Conservation (phyloP, 805 yeast species). For the Starmerella bombicola region DNA sequence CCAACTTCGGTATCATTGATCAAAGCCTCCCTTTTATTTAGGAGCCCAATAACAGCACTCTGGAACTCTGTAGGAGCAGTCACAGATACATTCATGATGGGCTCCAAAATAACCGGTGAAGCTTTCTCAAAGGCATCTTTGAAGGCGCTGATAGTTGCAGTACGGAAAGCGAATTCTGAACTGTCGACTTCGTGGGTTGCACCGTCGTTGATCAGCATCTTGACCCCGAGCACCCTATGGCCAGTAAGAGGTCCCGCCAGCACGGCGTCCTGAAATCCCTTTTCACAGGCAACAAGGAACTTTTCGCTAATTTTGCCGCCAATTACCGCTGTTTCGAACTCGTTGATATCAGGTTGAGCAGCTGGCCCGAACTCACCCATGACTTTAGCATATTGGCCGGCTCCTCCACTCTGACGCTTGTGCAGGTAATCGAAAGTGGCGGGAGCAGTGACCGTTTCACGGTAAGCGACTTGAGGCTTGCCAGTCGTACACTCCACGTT, state of each 20-base stretch:
- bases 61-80: conserved; percentile 96
- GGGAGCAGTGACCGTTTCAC: conserved; percentile 72
- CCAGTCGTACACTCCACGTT: conserved; percentile 92
- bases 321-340: conserved; percentile 74
- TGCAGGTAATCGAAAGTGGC: conserved; percentile 84
- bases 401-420: conserved; percentile 98
- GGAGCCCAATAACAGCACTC: conserved; percentile 77
- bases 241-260: conserved; percentile 96
- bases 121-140: conserved; percentile 77
- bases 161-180: conserved; percentile 84
- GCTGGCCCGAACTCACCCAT: conserved; percentile 65
- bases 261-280: conserved; percentile 89
- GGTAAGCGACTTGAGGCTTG: conserved; percentile 93
- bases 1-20: conserved; percentile 90
- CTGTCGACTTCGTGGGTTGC: conserved; percentile 95
- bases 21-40: conserved; percentile 85
- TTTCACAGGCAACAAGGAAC: conserved; percentile 82
- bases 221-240: conserved; percentile 81
- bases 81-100: conserved; percentile 86
- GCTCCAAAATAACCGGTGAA: conserved; percentile 83
- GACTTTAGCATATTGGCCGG: conserved; percentile 97
- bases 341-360: conserved; percentile 37
- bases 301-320: conserved; percentile 97
- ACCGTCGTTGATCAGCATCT: conserved; percentile 94
- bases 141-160: conserved; percentile 87